phyloP scores from a whole-genome alignment of 2,329 filamentous ascomycete species.

The Penicillium sp. region DNA sequence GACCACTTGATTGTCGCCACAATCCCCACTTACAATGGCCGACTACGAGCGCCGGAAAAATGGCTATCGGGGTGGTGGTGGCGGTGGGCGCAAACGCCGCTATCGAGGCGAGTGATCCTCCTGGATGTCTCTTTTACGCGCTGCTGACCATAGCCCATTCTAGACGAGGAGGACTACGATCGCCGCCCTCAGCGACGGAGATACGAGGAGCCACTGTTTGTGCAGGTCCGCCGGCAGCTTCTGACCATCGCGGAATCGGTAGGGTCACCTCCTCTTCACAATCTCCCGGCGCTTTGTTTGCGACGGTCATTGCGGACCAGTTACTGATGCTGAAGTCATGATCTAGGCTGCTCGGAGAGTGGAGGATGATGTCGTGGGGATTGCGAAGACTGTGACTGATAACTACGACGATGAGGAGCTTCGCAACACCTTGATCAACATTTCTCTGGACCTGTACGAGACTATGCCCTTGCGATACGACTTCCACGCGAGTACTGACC shows the following conservation, averaged over 20 bases:
- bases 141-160: constrained; percentile 29
- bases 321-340: constrained; percentile 13
- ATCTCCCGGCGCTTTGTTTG: neutral
- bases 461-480: neutral
- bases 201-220: constrained; percentile 70
- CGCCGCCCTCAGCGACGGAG: constrained; percentile 71
- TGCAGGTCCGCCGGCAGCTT: constrained; percentile 75
- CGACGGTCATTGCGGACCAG: neutral
- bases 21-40: constrained; percentile 40
- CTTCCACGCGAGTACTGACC: constrained; percentile 3
- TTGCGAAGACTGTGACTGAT: constrained; percentile 76
- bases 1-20: constrained; percentile 9
- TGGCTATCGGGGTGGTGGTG: constrained; percentile 51
- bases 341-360: constrained; percentile 66
- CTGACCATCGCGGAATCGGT: constrained; percentile 77
- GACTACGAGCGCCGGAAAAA: constrained; percentile 59
- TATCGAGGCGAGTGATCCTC: constrained; percentile 65
- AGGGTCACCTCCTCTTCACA: constrained; percentile 18
- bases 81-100: constrained; percentile 67
- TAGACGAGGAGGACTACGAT: constrained; percentile 78
- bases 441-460: constrained; percentile 70
- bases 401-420: constrained; percentile 85
- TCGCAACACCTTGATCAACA: constrained; percentile 69
- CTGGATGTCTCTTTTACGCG: constrained; percentile 6
- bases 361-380: constrained; percentile 73